A percentile compares a stretch with the other conserved stretches of the same genome.
Evolutionary conservation across 2,329 filamentous ascomycete species (phyloP).

Genomic region (Fusarium paranaense): DNA sequence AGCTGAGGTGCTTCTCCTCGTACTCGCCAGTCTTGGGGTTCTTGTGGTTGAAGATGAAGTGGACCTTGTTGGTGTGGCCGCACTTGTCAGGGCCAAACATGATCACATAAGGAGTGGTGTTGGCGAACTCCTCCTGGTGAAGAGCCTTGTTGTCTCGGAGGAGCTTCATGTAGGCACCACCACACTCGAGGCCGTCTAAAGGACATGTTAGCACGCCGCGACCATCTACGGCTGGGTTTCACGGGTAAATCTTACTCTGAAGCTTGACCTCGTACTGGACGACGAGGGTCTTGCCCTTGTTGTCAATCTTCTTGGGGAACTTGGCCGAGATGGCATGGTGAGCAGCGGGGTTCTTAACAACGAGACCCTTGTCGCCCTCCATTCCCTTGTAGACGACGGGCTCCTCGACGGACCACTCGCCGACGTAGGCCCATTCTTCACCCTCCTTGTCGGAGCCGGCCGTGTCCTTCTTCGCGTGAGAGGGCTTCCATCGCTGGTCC

Average conservation of each 20-base stretch:
- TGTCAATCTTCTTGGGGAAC: slow-evolving; percentile 95
- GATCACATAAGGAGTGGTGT: slow-evolving; percentile 97
- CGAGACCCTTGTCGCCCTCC: slow-evolving; percentile 93
- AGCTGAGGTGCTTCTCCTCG: slow-evolving; percentile 97
- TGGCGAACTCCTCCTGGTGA: slow-evolving; percentile 97
- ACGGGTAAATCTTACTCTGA: slow-evolving; percentile 74
- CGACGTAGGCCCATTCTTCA: slow-evolving; percentile 97
- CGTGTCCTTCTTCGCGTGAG: slow-evolving; percentile 93
- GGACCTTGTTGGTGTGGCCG: slow-evolving; percentile 97
- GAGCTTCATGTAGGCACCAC: slow-evolving; percentile 99
- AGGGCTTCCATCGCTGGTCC: slow-evolving; percentile 93
- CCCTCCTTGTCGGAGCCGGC: slow-evolving; percentile 81
- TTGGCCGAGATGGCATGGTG: slow-evolving; percentile 99
- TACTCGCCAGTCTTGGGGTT: slow-evolving; percentile 99
- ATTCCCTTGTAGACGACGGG: slow-evolving; percentile 91
- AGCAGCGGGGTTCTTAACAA: slow-evolving; percentile 97
- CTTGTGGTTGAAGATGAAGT: slow-evolving; percentile 99
- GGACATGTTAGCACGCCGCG: slow-evolving; percentile 46
- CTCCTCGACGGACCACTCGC: slow-evolving; percentile 97
- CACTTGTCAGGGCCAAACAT: slow-evolving; percentile 99
- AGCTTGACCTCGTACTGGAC: slow-evolving; percentile 99
- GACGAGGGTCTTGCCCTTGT: slow-evolving; percentile 96
- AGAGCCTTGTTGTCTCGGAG: slow-evolving; percentile 97
- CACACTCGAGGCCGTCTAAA: slow-evolving; percentile 92
- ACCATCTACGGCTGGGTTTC: neutral